Percentiles rank a stretch among this genome's conserved stretches.
These are phyloP conservation scores for Erythrophleum ivorense DNA, from an alignment of 331 rosid species.

Conservation along the genomic window DNA sequence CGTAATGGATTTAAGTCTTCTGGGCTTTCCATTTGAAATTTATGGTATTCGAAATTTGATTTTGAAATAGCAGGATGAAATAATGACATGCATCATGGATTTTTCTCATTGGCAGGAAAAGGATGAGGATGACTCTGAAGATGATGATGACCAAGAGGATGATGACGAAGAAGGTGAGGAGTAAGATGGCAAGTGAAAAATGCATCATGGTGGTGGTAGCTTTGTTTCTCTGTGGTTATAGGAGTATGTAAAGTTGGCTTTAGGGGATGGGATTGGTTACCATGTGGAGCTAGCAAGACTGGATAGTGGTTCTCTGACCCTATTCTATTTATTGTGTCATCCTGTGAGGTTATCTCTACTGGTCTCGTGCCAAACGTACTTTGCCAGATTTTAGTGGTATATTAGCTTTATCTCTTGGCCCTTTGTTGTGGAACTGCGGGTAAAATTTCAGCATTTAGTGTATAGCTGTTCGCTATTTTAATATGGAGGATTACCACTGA, in stretches of 20 bases:
- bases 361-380: slow-evolving; percentile 38
- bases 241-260: slow-evolving; percentile 59
- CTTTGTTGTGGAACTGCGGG: slow-evolving; percentile 25
- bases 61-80: not conserved
- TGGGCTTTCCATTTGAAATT: not conserved
- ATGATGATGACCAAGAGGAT: slow-evolving; percentile 55
- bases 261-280: slow-evolving; percentile 38
- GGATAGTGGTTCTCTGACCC: slow-evolving; percentile 36
- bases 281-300: slow-evolving; percentile 37
- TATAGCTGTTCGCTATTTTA: slow-evolving; percentile 30
- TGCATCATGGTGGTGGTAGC: not conserved
- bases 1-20: not conserved
- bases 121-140: slow-evolving; percentile 68
- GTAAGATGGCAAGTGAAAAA: slow-evolving; percentile 62
- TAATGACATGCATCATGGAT: not conserved
- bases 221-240: slow-evolving; percentile 36
- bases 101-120: slow-evolving; percentile 57
- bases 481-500: slow-evolving; percentile 11
- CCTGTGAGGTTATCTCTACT: slow-evolving; percentile 39
- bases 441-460: slow-evolving; percentile 33
- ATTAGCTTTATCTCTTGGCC: slow-evolving; percentile 23
- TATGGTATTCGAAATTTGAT: not conserved
- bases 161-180: slow-evolving; percentile 67
- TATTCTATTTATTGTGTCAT: slow-evolving; percentile 30
- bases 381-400: slow-evolving; percentile 28